These are phyloP conservation scores for Metschnikowia matae DNA, from an alignment of 805 yeast species.

Conservation along the genomic window DNA sequence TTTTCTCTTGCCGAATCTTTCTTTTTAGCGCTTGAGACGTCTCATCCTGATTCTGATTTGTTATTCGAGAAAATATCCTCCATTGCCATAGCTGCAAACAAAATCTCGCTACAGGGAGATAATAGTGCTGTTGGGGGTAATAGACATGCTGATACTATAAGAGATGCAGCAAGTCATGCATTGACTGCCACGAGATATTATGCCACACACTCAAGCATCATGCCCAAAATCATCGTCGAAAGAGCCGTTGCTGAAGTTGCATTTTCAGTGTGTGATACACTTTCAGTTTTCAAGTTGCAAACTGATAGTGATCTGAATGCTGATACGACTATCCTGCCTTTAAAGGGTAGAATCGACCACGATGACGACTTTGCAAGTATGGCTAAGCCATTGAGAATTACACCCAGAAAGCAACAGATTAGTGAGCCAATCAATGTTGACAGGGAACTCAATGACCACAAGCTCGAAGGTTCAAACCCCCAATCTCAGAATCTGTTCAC, in stretches of 20 bases:
- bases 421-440: background rate
- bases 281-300: constrained; percentile 48
- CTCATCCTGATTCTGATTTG: constrained; percentile 28
- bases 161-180: constrained; percentile 67
- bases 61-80: constrained; percentile 51
- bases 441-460: background rate
- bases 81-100: constrained; percentile 45
- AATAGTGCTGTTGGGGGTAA: constrained; percentile 13
- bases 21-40: constrained; percentile 29
- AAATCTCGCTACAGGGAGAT: constrained; percentile 33
- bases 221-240: constrained; percentile 70
- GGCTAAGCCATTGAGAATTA: constrained; percentile 13
- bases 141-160: constrained; percentile 43
- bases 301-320: background rate
- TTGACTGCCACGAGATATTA: constrained; percentile 75
- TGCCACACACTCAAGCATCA: constrained; percentile 54
- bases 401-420: constrained; percentile 4
- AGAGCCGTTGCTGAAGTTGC: constrained; percentile 73
- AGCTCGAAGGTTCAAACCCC: background rate
- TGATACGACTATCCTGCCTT: background rate
- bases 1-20: constrained; percentile 48
- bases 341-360: background rate
- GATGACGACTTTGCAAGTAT: background rate
- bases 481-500: background rate
- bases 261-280: constrained; percentile 58